Percentiles rank a stretch among this genome's conserved stretches.
Evolutionary conservation across 352 stramenopile species (phyloP).

Genomic region (Phytophthora ramorum): DNA sequence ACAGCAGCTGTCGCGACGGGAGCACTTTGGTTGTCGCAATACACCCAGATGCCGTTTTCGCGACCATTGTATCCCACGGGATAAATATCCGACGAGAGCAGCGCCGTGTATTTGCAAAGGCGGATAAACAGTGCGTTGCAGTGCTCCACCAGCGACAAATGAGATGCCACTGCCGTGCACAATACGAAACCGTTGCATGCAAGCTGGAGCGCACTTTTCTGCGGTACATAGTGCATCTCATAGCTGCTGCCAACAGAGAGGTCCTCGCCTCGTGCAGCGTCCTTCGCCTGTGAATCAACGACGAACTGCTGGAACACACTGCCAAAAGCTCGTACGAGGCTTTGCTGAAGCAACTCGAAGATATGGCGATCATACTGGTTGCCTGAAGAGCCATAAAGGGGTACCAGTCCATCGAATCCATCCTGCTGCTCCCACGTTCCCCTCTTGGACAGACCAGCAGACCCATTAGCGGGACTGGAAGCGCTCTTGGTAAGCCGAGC

Average conservation of each 20-base stretch:
- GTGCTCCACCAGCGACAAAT: conserved; percentile 57
- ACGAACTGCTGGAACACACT: conserved; percentile 84
- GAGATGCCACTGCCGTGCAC: conserved; percentile 61
- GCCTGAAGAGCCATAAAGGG: conserved; percentile 21
- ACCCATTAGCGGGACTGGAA: conserved; percentile 24
- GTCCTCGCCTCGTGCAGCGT: conserved; percentile 36
- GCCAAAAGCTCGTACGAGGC: conserved; percentile 61
- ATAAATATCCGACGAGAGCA: conserved; percentile 69
- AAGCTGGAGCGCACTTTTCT: conserved; percentile 77
- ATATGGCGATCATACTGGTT: conserved; percentile 80
- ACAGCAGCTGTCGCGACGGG: conserved; percentile 71
- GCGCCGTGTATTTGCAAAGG: conserved; percentile 69
- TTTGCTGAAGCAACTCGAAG: conserved; percentile 64
- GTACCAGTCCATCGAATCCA: conserved; percentile 17
- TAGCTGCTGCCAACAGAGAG: conserved; percentile 32
- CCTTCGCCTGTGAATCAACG: conserved; percentile 57
- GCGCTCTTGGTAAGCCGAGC: conserved; percentile 29
- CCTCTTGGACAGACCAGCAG: conserved; percentile 14
- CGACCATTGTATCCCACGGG: conserved; percentile 63
- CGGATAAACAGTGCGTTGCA: conserved; percentile 72
- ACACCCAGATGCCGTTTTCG: conserved; percentile 62
- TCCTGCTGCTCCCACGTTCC: conserved; percentile 13
- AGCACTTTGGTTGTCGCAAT: conserved; percentile 76
- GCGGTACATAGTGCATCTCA: conserved; percentile 65
- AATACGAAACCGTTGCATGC: conserved; percentile 82